Base-by-base conservation (phyloP, 345 rosid species). In the Pelargonium nanum region DNA sequence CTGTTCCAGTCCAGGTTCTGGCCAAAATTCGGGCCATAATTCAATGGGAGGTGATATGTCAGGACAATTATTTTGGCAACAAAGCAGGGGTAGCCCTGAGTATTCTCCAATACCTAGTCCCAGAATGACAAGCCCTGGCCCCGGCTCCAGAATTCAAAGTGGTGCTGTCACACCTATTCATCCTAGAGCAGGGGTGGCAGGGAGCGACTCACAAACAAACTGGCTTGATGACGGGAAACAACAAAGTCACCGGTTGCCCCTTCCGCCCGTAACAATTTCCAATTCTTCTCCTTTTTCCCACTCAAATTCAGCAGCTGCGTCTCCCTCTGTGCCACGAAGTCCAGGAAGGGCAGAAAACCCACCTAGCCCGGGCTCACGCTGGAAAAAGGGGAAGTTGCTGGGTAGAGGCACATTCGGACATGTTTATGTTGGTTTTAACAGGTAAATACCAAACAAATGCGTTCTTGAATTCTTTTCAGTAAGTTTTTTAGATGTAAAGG, bases 111-210 rank as follows among this genome's bases (percentile, higher is more conserved):
- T 78, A 60, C 97, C 94, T 48, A 93, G 99, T 65, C 97, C 99
- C 53, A 85, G 90, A 76, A 83, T 93, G 97, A 78, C 94, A 13
- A 93, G 99, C 56, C 97, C 99, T 59, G 99, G 96, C 68, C 97
- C 99, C 65, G 73, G 96, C 76, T 93, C 99, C 15, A 81, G 97
- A 76, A 84, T 93, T 67, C 99, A 90, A 12, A 93, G 99, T 69
- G 99, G 97, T 74, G 92, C 99, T 55, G 99, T 93, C 67, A 89
- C 99, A 12, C 99, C 99, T 65, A 76, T 82, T 69, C 99, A 93
- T 78, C 97, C 99, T 2, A 83, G 91, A 75, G 90, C 89, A 32
- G 89, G 84, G 68, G 99, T 91, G 61, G 63, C 80, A 53, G 73
- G 81, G 53, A 63, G 60, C 44, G 99, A 92, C 56, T 84, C 95